These are phyloP conservation scores for Setaria viridis DNA, from an alignment of 202 grass and related monocot genomes.

Conservation along the genomic window DNA sequence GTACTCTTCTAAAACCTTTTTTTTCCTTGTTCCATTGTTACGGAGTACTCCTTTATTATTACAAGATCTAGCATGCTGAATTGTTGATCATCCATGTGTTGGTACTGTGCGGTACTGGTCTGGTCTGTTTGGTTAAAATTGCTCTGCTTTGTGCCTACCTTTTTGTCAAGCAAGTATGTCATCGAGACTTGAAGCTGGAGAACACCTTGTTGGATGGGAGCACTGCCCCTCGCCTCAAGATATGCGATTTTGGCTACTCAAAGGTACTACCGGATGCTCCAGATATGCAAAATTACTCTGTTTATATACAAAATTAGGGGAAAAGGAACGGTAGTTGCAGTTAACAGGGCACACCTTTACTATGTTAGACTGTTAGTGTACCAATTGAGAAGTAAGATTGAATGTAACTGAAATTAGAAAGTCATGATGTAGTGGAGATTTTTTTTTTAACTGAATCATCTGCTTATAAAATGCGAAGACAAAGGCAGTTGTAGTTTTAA, in stretches of 20 bases:
- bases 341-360: background rate
- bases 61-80: background rate
- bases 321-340: background rate
- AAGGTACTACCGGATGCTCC: slow-evolving; percentile 59
- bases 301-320: background rate
- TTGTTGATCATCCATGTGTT: background rate
- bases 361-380: background rate
- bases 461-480: background rate
- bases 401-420: background rate
- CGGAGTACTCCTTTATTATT: background rate
- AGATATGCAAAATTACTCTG: background rate
- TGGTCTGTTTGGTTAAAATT: slow-evolving; percentile 15
- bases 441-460: background rate
- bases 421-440: background rate
- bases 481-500: background rate
- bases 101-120: background rate
- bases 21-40: background rate
- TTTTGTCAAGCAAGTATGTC: slow-evolving; percentile 93
- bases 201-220: slow-evolving; percentile 91
- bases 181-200: slow-evolving; percentile 98
- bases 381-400: background rate
- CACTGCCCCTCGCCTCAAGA: slow-evolving; percentile 85
- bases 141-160: background rate
- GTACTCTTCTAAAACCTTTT: slow-evolving; percentile 35
- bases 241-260: slow-evolving; percentile 98